These are phyloP conservation scores for Batkoa obscura DNA, from an alignment of 371 early-diverging fungal species.

Conservation along the genomic window DNA sequence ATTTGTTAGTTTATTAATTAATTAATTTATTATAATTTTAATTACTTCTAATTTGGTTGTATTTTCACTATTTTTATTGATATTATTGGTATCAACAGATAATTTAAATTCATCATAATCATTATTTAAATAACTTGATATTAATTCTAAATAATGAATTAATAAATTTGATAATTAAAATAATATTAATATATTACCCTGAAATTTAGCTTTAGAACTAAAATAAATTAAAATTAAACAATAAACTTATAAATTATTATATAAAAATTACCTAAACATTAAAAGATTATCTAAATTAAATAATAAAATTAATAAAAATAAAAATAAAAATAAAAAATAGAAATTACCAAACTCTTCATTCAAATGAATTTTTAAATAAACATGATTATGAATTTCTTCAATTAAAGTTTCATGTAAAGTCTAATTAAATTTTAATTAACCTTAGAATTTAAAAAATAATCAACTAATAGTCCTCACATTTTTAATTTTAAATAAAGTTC, in stretches of 20 bases:
- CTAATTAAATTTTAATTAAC: conserved; percentile 14
- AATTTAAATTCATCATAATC: neutral
- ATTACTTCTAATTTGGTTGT: too few species aligned
- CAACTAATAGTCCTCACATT: neutral
- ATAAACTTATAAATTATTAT: neutral
- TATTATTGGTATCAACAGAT: neutral
- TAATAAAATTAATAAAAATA: conserved; percentile 2
- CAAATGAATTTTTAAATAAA: conserved; percentile 65
- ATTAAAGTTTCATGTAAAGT: conserved; percentile 52
- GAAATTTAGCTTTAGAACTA: neutral
- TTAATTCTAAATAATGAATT: neutral
- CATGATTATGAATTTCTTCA: conserved; percentile 81
- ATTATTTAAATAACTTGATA: neutral
- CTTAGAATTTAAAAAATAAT: neutral
- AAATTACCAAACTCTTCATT: conserved; percentile 9
- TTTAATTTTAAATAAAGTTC: conserved; percentile 29
- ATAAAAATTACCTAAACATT: neutral
- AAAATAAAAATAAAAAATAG: neutral
- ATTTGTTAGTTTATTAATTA: neutral
- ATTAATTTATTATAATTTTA: neutral
- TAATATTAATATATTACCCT: neutral
- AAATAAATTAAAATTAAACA: neutral
- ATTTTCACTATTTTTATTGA: too few species aligned
- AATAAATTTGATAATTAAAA: neutral
- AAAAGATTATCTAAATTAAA: neutral